Percentiles rank a stretch among this genome's conserved stretches.
Evolutionary conservation across 139 green algal species (phyloP).

Genomic region (Zygnema cylindricum): DNA sequence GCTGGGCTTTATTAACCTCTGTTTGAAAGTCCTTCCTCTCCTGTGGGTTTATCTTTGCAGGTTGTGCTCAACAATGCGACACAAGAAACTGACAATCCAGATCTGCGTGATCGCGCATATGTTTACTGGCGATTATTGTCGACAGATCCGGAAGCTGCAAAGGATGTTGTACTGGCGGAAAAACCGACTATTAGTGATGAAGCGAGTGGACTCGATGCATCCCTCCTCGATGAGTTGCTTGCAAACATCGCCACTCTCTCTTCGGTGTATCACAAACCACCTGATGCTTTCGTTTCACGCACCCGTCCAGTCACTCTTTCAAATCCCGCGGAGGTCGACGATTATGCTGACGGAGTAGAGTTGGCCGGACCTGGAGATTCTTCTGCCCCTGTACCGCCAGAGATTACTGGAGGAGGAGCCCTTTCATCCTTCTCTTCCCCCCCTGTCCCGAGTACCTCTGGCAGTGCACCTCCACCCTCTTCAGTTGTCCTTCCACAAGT

Average conservation of each 20-base stretch:
- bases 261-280: constrained; percentile 93
- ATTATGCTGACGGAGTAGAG: constrained; percentile 17
- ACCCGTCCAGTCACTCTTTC: background rate
- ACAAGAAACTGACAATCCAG: constrained; percentile 96
- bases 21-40: no score
- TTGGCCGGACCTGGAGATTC: constrained; percentile 24
- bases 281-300: constrained; percentile 67
- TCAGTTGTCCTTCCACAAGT: background rate
- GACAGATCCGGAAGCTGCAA: constrained; percentile 92
- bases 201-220: constrained; percentile 75
- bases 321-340: background rate
- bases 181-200: constrained; percentile 91
- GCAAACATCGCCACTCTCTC: constrained; percentile 81
- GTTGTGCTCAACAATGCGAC: constrained; percentile 62
- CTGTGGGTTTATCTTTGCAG: no score
- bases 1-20: no score
- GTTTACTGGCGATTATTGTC: constrained; percentile 98
- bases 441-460: background rate
- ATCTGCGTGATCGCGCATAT: constrained; percentile 95
- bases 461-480: background rate
- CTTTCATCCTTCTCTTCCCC: background rate
- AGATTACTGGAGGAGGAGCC: background rate
- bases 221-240: constrained; percentile 82
- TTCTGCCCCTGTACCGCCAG: constrained; percentile 29
- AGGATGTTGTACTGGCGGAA: constrained; percentile 91